Evolutionary conservation across 441 rosid genomes (phyloP), one percentile per base, ranked within the genome.

Genomic region (Populus hybrid): DNA sequence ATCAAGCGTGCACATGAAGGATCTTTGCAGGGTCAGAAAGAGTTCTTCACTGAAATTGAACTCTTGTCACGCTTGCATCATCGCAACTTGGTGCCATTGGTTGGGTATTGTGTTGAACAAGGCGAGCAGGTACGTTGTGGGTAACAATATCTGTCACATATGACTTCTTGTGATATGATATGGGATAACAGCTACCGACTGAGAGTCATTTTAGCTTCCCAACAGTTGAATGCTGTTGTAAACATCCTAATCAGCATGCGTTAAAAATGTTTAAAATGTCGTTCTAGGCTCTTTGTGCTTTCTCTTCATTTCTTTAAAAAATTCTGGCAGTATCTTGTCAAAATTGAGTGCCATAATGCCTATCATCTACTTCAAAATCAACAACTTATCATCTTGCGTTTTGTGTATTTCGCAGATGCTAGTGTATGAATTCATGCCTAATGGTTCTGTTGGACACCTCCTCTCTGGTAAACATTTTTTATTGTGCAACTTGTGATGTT

Each of bases 51-150:
- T 0, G 90, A 87, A 76, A 85, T 83, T 21, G 77, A 82, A 42
- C 32, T 85, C 38, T 72, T 87, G 46, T 85, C 83, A 9, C 78
- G 87, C 64, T 69, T 87, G 66, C 89, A 87, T 77, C 90, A 85
- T 70, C 85, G 88, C 24, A 85, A 87, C 68, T 82, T 87, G 14
- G 85, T 83, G 69, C 79, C 88, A 67, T 81, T 87, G 75, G 18
- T 85, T 23, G 90, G 90, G 24, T 87, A 76, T 64, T 85, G 88
- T 35, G 85, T 79, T 32, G 90, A 87, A 73, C 76, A 72, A 80
- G 76, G 68, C 0, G 88, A 85, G 67, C 88, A 81, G 86, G 88
- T 85, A 73, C 8, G 61, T 0, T 53, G 8, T 53, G 61, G n/a
- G 61, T 53, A 53, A 53, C n/a, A 18, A 53, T 53, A 53, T 6